phyloP scores from a whole-genome alignment of 768 basidiomycete genomes.

The Suillus decipiens region DNA sequence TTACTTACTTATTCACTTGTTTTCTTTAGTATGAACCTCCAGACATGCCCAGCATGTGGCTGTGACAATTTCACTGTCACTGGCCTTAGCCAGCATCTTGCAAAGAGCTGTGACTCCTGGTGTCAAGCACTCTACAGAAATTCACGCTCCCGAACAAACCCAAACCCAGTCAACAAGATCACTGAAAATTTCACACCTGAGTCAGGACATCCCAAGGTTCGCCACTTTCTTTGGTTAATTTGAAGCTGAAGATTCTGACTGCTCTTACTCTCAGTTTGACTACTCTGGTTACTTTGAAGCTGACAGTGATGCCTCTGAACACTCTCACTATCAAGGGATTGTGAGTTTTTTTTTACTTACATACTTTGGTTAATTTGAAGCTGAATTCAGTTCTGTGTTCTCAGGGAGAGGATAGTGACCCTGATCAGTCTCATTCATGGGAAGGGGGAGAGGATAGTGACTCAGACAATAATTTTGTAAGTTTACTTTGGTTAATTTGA shows the following conservation, averaged over 20 bases:
- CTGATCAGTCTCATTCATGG: background rate
- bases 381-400: background rate
- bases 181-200: background rate
- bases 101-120: constrained; percentile 1
- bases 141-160: background rate
- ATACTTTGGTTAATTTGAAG: constrained; percentile 1
- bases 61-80: constrained; percentile 4
- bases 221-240: background rate
- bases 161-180: background rate
- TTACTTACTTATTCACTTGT: background rate
- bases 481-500: background rate
- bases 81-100: constrained; percentile 7
- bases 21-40: background rate
- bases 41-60: background rate
- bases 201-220: background rate
- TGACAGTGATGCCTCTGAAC: background rate
- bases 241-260: background rate
- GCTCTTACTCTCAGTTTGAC: background rate
- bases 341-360: background rate
- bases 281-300: background rate
- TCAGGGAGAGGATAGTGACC: background rate
- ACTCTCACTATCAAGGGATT: background rate
- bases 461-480: background rate
- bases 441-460: background rate
- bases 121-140: constrained; percentile 8